Evolutionary conservation across 441 rosid genomes (phyloP), one percentile per base, ranked within the genome.

Genomic region (Croton laevigatus): DNA sequence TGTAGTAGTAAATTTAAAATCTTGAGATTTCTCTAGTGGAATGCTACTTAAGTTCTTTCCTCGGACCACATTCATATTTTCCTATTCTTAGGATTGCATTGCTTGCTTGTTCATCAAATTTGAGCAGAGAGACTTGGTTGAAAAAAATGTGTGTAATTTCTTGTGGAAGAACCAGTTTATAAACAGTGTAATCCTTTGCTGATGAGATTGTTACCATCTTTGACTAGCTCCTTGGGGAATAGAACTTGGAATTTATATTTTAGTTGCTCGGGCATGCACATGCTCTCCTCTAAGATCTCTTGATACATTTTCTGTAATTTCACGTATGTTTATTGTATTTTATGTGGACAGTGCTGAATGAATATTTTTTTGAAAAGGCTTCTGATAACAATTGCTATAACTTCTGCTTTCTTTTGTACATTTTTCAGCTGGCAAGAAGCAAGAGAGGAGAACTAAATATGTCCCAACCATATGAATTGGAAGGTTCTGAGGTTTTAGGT

Each of bases 401-500:
- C 44, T 20, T 63, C 59, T 62, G 19, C n/a, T 6, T 76, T 34
- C 61, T 32, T 4, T 65, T 70, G 71, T 62, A 22, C 16, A 0
- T 69, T 27, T 66, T 62, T 59, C 81, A 95, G 99, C 83, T 93
- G 38, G 86, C 85, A 72, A 79, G 75, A 75, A 86, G 86, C 86
- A 93, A 80, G 81, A 86, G 83, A 66, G 79, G 83, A 3, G 88
- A 80, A 77, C 88, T 80, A 70, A 86, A 72, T 57, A 55, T 76
- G 61, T 76, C 89, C 65, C 71, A 70, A 63, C 40, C 81, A 34
- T 93, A 85, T 78, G 98, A 89, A 78, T 76, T 96, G 69, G 97
- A 90, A 75, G 97, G 99, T 48, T 80, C 87, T 66, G 99, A 96
- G 85, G 80, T 89, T 58, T 78, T 96, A 71, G 97, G 99, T 75